Evolutionary conservation across 2,329 filamentous ascomycete species (phyloP), one percentile per base, ranked within the genome.

Genomic region (Colletotrichum sansevieriae): DNA sequence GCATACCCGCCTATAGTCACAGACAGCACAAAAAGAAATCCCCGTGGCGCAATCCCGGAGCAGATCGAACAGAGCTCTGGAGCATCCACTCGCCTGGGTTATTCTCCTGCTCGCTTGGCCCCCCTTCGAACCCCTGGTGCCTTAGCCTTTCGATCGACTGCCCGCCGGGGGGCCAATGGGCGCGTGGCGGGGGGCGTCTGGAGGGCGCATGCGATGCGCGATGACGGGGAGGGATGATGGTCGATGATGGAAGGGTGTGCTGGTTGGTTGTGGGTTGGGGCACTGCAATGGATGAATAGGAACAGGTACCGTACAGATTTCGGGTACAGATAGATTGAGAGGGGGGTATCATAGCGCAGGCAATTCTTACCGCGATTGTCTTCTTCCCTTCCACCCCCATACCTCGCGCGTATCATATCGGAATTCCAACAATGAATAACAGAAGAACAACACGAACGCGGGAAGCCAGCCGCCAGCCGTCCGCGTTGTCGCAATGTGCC

Each of bases 61-160:
- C 65, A 71, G 68, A 71, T 71, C 68, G 68, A 65, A 71, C 68
- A 68, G 59, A 60, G 52, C 39, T 57, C 56, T 65, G 58, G 61
- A 60, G 63, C 63, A 57, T 61, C 64, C 68, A 68, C 58, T 68
- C 54, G 47, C 33, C 65, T 52, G 65, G 65, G 65, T 60, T 55
- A 58, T 68, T 65, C 54, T 65, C 60, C 55, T 60, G 60, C 62
- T 65, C 55, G 61, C 33, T 55, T 25, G 22, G 22, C 57, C 29
- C 57, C 51, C 49, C 47, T n/a, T 22, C n/a, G 20, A 43, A 63
- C 51, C 67, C 67, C 47, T 67, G 57, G 25, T 29, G 37, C 67
- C 22, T 44, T 67, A 70, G 63, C 46, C 44, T 58, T 35, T 59
- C 61, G 65, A 68, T 68, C 65, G 65, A 47, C 65, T 65, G 54